Percentiles rank a stretch among this genome's conserved stretches.
These are phyloP conservation scores for Phytophthora parvispora DNA, from an alignment of 352 stramenopile species.

Conservation along the genomic window DNA sequence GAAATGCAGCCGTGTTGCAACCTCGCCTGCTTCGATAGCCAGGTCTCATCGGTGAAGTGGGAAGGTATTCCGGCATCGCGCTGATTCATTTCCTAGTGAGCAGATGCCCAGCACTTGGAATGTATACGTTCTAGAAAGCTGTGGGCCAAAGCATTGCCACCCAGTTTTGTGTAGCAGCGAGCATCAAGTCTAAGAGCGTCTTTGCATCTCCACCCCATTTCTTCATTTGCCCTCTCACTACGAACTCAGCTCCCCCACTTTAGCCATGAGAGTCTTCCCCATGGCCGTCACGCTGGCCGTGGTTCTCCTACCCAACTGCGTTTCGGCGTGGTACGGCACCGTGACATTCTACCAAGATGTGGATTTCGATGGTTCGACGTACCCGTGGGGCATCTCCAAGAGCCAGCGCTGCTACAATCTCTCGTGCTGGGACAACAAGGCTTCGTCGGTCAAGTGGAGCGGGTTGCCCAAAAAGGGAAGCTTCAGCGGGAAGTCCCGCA, in stretches of 20 bases:
- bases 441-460: slow-evolving; percentile 38
- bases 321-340: slow-evolving; percentile 15
- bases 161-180: slow-evolving; percentile 30
- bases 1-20: slow-evolving; percentile 36
- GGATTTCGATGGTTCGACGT: slow-evolving; percentile 13
- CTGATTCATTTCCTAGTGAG: too few relatives aligned
- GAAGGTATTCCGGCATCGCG: neutral
- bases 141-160: too few relatives aligned
- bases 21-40: slow-evolving; percentile 33
- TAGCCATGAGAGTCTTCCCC: neutral
- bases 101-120: too few relatives aligned
- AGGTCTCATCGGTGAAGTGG: slow-evolving; percentile 38
- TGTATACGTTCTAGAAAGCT: too few relatives aligned
- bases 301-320: neutral
- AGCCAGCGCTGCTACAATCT: slow-evolving; percentile 35
- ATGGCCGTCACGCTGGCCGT: neutral
- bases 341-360: slow-evolving; percentile 31
- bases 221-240: neutral
- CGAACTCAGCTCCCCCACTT: neutral
- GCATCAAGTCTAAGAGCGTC: too few relatives aligned
- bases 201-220: neutral
- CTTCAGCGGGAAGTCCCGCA: slow-evolving; percentile 26
- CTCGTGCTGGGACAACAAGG: slow-evolving; percentile 29
- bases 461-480: slow-evolving; percentile 3
- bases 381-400: slow-evolving; percentile 19